Evolutionary conservation across 176 grass and related monocot genomes (phyloP), one percentile per base, ranked within the genome.

Genomic region (Saccharum spontaneum): DNA sequence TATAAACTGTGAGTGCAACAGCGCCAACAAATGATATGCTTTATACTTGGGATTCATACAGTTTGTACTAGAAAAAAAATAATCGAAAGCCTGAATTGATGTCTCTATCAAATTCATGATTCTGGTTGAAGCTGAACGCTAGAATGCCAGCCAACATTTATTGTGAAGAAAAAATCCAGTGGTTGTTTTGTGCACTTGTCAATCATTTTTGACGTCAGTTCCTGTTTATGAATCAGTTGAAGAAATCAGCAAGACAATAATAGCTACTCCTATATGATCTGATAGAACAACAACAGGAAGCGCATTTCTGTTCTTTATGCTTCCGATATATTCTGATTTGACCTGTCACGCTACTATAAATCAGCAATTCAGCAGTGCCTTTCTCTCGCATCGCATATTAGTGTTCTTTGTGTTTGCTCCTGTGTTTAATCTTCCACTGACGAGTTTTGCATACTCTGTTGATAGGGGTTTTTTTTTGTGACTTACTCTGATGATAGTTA

Each of bases 161-260:
- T 76, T 79, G 23, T 66, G 33, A 23, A 33, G 48, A 16, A 60
- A 89, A 85, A 80, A 80, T 85, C 38, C 48, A 37, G 20, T 16
- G n/a, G 68, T 66, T 30, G 39, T 49, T 75, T 18, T 63, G 62
- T 63, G 63, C 63, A 63, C 50, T 52, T 20, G 64, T 77, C 88
- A 14, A 45, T 89, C 71, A 26, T 70, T 52, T 44, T 23, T 18
- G 72, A 55, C 33, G 71, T 77, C 54, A 50, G 52, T 85, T 79
- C 87, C 30, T 85, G 63, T 85, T 10, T 28, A 77, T 70, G 49
- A 82, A 77, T 70, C 40, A 18, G 50, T 49, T 48, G 71, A 89
- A 76, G 15, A 75, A 81, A 85, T 85, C 37, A 49, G 63, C 73
- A 5, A 33, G 82, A 69, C 22, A 69, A 2, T 50, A 49, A 49